phyloP scores from a whole-genome alignment of 2,329 filamentous ascomycete genomes.

The Colletotrichum sp. region DNA sequence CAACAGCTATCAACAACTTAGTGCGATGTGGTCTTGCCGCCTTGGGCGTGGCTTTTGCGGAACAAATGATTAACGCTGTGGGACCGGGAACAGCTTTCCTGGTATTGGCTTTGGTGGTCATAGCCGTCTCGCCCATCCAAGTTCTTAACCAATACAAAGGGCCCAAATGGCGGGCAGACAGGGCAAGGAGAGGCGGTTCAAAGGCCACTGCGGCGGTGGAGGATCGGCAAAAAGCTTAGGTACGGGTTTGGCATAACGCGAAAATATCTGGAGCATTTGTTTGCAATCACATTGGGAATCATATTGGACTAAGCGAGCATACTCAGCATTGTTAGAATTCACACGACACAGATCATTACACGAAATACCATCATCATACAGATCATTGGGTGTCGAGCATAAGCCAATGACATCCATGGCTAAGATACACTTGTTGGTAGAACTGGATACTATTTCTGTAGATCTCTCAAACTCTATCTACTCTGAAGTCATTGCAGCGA shows the following conservation, averaged over 20 bases:
- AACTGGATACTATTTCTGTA: neutral
- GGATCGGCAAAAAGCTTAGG: conserved; percentile 8
- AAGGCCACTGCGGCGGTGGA: neutral
- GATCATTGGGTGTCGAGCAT: neutral
- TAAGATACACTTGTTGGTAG: neutral
- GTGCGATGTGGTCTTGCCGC: conserved; percentile 16
- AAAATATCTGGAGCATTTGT: neutral
- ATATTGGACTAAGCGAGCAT: neutral
- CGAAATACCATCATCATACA: neutral
- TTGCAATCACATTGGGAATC: neutral
- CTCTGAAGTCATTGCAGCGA: neutral
- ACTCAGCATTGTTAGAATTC: neutral
- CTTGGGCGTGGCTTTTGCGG: conserved; percentile 3
- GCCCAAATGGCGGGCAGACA: conserved; percentile 11
- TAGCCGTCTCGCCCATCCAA: conserved; percentile 12
- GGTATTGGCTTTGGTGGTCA: neutral
- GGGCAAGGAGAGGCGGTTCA: neutral
- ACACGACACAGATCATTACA: neutral
- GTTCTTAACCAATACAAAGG: conserved; percentile 18
- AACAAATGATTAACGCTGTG: conserved; percentile 12
- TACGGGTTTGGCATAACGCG: neutral
- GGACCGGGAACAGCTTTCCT: conserved; percentile 11
- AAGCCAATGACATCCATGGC: neutral
- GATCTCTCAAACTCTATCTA: neutral
- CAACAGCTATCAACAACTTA: conserved; percentile 39